Percentiles rank a stretch among this genome's conserved stretches.
Conservation (phyloP, 768 basidiomycete species). For the Naganishia vishniacii region DNA sequence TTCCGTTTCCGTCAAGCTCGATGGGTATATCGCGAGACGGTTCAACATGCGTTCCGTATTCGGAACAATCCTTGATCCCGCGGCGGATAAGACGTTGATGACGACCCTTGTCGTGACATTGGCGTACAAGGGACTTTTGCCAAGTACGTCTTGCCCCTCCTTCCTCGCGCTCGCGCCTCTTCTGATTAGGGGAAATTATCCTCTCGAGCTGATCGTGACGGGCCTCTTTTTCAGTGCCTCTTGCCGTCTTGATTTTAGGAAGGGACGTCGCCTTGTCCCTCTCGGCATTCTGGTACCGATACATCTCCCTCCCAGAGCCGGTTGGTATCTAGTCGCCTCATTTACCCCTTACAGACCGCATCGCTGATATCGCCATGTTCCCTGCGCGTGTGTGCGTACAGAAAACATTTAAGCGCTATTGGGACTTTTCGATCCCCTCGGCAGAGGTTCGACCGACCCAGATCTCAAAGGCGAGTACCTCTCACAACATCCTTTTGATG, state of each 20-base stretch:
- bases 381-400: conserved; percentile 48
- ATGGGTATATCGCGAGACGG: conserved; percentile 81
- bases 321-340: conserved; percentile 57
- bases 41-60: conserved; percentile 86
- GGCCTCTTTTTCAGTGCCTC: conserved; percentile 59
- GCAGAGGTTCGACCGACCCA: conserved; percentile 86
- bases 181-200: too few relatives aligned
- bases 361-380: too few relatives aligned
- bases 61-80: conserved; percentile 91
- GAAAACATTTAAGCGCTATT: conserved; percentile 86
- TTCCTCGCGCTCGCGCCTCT: too few relatives aligned
- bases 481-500: not conserved
- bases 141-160: conserved; percentile 69
- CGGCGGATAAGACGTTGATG: conserved; percentile 93
- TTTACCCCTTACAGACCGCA: too few relatives aligned
- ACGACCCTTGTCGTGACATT: conserved; percentile 85
- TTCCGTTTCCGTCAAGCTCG: too few relatives aligned
- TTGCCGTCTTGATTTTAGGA: conserved; percentile 80
- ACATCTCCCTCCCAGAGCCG: conserved; percentile 77
- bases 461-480: conserved; percentile 66
- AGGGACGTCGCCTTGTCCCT: conserved; percentile 79
- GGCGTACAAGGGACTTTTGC: conserved; percentile 74
- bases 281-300: conserved; percentile 88
- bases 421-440: conserved; percentile 92
- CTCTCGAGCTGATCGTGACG: not conserved